Base-by-base conservation (phyloP, 169 alveolate genomes). In the Babesia gibsoni region DNA sequence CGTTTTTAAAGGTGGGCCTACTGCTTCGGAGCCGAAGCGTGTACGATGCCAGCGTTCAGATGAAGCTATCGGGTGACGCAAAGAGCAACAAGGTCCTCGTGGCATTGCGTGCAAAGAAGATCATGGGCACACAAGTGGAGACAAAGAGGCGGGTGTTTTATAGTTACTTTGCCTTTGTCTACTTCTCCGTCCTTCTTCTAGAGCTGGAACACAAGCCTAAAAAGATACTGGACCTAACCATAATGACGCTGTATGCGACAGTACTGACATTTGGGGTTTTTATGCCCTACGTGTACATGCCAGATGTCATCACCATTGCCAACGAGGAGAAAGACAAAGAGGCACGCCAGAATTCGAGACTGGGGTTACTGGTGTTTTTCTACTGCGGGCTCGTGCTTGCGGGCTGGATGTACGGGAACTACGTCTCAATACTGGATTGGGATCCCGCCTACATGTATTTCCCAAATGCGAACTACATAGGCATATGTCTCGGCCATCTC, bases 331-430 rank as follows among this genome's bases (percentile, higher is more conserved):
- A 36, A 22, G 46, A 1, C 20, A 12, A 14, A 23, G 9, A 2
- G 39, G 1, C 33, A 4, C 1, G 30, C 20, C 33, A n/a, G 3
- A 9, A 61, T 30, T 45, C 56, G 2, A 23, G 48, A 46, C n/a
- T 43, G 9, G 22, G 45, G 1, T 16, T 18, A 16, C 4, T 45
- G 29, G 41, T 29, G 9, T 25, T 50, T 16, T 10, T 36, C 5
- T 56, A 66, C n/a, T n/a, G 25, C 37, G 6, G 49, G 8, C 32
- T 53, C 50, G 5, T 50, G 29, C n/a, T 57, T 12, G 27, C 42
- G n/a, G 85, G 85, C n/a, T 52, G 54, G 54, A 23, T 50, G 6
- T 42, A 66, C n/a, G 85, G 85, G 4, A 77, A 77, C 43, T 77
- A 56, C 32, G 30, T 77, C 35, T 39, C 67, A n/a, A n/a, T 77